These are phyloP conservation scores for Epichloe hybrida DNA, from an alignment of 2,329 filamentous ascomycete genomes.

Conservation along the genomic window DNA sequence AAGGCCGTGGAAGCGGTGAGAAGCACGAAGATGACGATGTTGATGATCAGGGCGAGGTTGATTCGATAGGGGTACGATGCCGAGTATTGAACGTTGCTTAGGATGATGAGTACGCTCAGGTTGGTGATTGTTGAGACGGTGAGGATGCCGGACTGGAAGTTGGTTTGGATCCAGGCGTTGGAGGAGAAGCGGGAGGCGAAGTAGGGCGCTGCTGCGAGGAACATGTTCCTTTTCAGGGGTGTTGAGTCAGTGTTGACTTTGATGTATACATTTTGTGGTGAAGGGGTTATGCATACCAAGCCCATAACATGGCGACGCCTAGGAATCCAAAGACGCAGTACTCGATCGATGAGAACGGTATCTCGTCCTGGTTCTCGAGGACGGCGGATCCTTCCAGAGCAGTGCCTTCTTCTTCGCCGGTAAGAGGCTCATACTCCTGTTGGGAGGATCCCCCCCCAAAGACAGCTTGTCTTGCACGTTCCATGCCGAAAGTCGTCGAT, in stretches of 20 bases:
- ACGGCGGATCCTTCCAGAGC: conserved; percentile 14
- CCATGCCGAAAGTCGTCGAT: conserved; percentile 9
- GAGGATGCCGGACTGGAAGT: conserved; percentile 84
- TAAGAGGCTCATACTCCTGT: conserved; percentile 21
- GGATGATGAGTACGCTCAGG: conserved; percentile 57
- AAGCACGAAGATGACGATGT: conserved; percentile 61
- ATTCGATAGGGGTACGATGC: conserved; percentile 87
- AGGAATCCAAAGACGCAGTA: conserved; percentile 77
- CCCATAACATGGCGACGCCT: conserved; percentile 92
- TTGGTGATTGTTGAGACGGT: conserved; percentile 79
- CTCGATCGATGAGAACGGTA: conserved; percentile 69
- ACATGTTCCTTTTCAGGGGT: conserved; percentile 63
- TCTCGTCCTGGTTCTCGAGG: conserved; percentile 22
- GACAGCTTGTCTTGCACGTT: conserved; percentile 13
- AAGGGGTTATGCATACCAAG: conserved; percentile 51
- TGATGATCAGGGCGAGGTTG: conserved; percentile 60
- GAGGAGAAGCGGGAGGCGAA: conserved; percentile 70
- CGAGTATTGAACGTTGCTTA: conserved; percentile 66
- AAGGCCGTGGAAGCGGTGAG: conserved; percentile 67
- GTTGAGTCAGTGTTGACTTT: too few relatives aligned
- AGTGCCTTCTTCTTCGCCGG: conserved; percentile 14
- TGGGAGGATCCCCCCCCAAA: conserved; percentile 3
- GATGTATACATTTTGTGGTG: background rate
- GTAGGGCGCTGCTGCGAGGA: conserved; percentile 86
- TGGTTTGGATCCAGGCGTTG: conserved; percentile 56